Base-by-base conservation (phyloP, 805 yeast species). In the Candida sphagnicola region DNA sequence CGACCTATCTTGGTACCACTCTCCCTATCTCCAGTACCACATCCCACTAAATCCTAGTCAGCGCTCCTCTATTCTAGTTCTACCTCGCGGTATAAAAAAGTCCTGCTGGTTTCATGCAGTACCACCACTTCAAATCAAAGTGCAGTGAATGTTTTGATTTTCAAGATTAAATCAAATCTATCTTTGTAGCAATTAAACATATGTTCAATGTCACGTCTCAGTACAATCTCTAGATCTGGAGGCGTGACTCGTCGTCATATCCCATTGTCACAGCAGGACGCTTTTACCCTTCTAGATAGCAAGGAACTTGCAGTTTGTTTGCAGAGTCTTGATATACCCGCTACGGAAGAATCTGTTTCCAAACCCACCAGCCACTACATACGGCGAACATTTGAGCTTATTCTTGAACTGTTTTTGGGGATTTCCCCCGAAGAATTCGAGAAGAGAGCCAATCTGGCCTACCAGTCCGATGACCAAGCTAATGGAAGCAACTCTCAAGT, bases 281-380 rank as follows among this genome's bases (percentile, higher is more conserved):
- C 72, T 21, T 82, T 82, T 53, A 88, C 88, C 0, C 46, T 80
- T 4, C 65, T 82, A n/a, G 84, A 78, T 18, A 56, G 72, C 29
- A 62, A 72, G 28, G 88, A 83, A 49, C 65, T 83, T 15, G 73
- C 80, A 1, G 59, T 67, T 8, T 78, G 83, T 50, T 59, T 83
- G 25, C 78, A 75, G 42, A 77, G 77, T 40, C 80, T 85, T 53
- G 81, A 78, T 41, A 75, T 82, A 28, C 56, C 67, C 10, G 84
- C 78, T 0, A 70, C 75, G 14, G 86, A 80, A 45, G 87, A 80
- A 24, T 67, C 73, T 36, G 65, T 83, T 1, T 44, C 62, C 4
- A 74, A 68, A 47, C 91, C 91, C 8, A 72, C 80, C 1, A 65
- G 78, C 8, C 72, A 70, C 36, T 81, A 72, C 49, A 67, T 81